A percentile compares a stretch with the other conserved stretches of the same genome.
phyloP scores from a whole-genome alignment of 1,284 basidiomycete species.

The Cryptococcus depauperatus region DNA sequence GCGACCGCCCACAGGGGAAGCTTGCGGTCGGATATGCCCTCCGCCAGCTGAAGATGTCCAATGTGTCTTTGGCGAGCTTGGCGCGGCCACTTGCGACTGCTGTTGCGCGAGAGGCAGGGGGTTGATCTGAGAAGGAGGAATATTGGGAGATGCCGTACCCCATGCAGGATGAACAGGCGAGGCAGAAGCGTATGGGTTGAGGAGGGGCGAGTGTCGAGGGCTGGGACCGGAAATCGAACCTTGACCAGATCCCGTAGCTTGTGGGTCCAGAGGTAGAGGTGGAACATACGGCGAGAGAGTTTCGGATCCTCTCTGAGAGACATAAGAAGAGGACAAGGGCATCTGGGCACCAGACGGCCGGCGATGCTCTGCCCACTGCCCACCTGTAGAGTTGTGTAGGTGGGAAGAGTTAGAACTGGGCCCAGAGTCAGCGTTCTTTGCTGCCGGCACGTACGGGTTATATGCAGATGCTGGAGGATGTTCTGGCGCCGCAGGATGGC shows the following conservation, averaged over 20 bases:
- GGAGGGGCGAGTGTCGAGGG: constrained; percentile 25
- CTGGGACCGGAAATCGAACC: no score
- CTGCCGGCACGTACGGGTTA: background rate
- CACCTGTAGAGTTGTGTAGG: background rate
- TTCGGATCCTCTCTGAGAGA: constrained; percentile 27
- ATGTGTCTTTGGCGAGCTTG: no score
- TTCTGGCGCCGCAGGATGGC: constrained; percentile 5
- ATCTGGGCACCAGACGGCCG: constrained; percentile 18
- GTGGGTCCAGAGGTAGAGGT: background rate
- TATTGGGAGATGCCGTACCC: background rate
- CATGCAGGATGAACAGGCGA: constrained; percentile 10
- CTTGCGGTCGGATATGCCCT: constrained; percentile 10
- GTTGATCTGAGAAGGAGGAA: constrained; percentile 2
- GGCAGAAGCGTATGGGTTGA: constrained; percentile 24
- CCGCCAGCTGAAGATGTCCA: no score
- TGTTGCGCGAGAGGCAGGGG: background rate
- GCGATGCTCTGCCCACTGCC: constrained; percentile 27
- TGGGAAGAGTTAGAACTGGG: constrained; percentile 37
- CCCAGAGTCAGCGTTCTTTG: background rate
- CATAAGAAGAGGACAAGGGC: constrained; percentile 23
- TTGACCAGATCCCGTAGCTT: background rate
- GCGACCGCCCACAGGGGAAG: constrained; percentile 14
- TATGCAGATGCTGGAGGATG: background rate
- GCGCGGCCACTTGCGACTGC: background rate
- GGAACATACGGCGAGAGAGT: constrained; percentile 26